phyloP scores from a whole-genome alignment of 2,329 filamentous ascomycete species.

The Xylariaceae sp. region DNA sequence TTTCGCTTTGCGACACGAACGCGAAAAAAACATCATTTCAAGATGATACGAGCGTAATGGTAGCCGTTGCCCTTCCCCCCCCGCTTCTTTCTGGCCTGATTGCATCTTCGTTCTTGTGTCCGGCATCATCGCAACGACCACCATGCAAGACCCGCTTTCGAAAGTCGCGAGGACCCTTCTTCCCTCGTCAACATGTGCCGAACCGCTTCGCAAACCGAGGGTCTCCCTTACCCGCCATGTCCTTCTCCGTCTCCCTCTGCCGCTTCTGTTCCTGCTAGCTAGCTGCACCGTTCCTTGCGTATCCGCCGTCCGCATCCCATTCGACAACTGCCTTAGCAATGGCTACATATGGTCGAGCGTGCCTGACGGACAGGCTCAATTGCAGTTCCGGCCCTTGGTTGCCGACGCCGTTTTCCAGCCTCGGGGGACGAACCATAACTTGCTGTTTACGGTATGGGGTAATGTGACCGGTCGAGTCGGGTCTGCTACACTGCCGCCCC shows the following conservation, averaged over 20 bases:
- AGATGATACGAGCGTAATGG: constrained; percentile 27
- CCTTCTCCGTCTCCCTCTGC: constrained; percentile 5
- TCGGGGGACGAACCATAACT: constrained; percentile 51
- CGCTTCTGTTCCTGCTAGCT: constrained; percentile 35
- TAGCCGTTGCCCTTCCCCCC: constrained; percentile 17
- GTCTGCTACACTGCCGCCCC: constrained; percentile 52
- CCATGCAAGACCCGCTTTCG: constrained; percentile 22
- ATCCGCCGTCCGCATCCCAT: constrained; percentile 63
- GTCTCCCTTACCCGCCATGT: constrained; percentile 1
- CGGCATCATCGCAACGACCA: constrained; percentile 14
- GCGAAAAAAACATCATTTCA: constrained; percentile 14
- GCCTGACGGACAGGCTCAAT: constrained; percentile 43
- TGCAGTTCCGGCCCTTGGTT: constrained; percentile 76
- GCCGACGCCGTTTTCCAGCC: constrained; percentile 71
- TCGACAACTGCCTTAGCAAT: constrained; percentile 75
- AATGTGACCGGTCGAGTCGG: constrained; percentile 76
- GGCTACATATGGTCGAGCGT: constrained; percentile 43
- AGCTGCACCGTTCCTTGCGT: constrained; percentile 38
- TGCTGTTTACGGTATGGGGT: constrained; percentile 79
- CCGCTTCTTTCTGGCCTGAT: constrained; percentile 17
- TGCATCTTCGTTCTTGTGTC: constrained; percentile 9
- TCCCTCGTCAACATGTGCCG: constrained; percentile 8
- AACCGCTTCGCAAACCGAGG: constrained; percentile 6
- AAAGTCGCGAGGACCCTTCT: constrained; percentile 10
- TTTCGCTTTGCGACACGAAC: constrained; percentile 15